phyloP scores from a whole-genome alignment of 2,329 filamentous ascomycete genomes.

The Colletotrichum graminicola region DNA sequence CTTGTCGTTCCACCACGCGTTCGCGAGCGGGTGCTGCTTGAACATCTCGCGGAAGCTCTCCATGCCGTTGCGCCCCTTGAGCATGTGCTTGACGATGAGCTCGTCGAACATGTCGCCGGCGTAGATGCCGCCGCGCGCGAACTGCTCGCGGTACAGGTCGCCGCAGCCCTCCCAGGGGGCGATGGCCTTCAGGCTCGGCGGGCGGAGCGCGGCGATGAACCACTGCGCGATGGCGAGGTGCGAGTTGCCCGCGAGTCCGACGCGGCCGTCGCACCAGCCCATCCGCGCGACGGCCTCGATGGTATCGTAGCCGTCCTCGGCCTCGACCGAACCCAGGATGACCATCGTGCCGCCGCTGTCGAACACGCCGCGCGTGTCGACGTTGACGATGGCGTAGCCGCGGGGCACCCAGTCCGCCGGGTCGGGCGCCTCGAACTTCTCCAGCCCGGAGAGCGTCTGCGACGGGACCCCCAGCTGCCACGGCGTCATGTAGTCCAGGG shows the following conservation, averaged over 20 bases:
- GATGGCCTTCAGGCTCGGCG: slow-evolving; percentile 43
- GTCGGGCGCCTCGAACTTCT: slow-evolving; percentile 50
- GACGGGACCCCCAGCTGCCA: slow-evolving; percentile 54
- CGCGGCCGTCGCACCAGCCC: slow-evolving; percentile 47
- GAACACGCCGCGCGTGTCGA: slow-evolving; percentile 47
- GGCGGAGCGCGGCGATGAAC: slow-evolving; percentile 43
- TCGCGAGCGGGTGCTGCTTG: slow-evolving; percentile 43
- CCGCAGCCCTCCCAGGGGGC: slow-evolving; percentile 57
- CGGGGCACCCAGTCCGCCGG: slow-evolving; percentile 48
- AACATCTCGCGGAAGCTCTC: slow-evolving; percentile 45
- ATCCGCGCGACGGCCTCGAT: slow-evolving; percentile 45
- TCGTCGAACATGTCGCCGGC: slow-evolving; percentile 43
- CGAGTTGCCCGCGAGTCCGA: slow-evolving; percentile 48
- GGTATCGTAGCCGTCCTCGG: slow-evolving; percentile 45
- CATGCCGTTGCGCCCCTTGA: slow-evolving; percentile 44
- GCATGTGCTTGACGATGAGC: slow-evolving; percentile 41
- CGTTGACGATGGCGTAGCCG: slow-evolving; percentile 49
- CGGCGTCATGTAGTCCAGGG: slow-evolving; percentile 52
- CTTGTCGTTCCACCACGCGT: slow-evolving; percentile 46
- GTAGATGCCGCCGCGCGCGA: slow-evolving; percentile 46
- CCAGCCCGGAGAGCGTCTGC: slow-evolving; percentile 42
- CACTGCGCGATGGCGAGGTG: slow-evolving; percentile 47
- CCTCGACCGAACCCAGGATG: slow-evolving; percentile 45
- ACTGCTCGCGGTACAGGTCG: slow-evolving; percentile 45
- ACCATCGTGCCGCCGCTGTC: slow-evolving; percentile 47